Conservation (phyloP, 179 eudicot genomes). For the Pouteria campechiana region DNA sequence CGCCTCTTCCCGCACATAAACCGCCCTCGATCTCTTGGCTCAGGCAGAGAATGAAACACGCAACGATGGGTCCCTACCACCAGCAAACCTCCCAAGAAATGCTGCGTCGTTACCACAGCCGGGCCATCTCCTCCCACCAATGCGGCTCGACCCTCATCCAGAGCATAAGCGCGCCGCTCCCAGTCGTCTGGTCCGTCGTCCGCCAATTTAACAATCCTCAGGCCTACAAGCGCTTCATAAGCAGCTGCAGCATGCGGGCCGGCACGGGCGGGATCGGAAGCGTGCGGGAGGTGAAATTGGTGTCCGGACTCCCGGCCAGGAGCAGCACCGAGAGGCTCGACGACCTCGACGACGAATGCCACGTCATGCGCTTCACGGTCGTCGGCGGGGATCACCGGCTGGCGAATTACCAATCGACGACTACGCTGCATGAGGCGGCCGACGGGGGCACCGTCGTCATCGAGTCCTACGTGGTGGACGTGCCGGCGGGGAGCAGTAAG, state of each 20-base stretch:
- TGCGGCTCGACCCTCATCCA: conserved; percentile 41
- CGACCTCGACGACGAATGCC: conserved; percentile 24
- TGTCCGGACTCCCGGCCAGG: conserved; percentile 39
- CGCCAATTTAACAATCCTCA: conserved; percentile 47
- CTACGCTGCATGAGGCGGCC: conserved; percentile 25
- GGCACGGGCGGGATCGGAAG: conserved; percentile 14
- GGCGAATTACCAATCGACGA: conserved; percentile 35
- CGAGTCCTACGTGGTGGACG: conserved; percentile 26
- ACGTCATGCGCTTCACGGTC: conserved; percentile 30
- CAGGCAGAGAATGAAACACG: too few species aligned
- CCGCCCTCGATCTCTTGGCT: too few species aligned
- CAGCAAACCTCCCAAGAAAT: too few species aligned
- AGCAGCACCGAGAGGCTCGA: conserved; percentile 41
- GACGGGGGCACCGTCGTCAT: conserved; percentile 29
- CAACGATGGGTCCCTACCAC: too few species aligned
- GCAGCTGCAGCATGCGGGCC: conserved; percentile 21
- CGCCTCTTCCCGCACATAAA: too few species aligned
- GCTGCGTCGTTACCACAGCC: conserved; percentile 23
- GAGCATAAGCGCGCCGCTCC: conserved; percentile 29
- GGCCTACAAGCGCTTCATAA: conserved; percentile 46
- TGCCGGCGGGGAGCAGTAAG: conserved; percentile 38
- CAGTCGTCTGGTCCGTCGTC: conserved; percentile 32
- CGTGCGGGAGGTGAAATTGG: conserved; percentile 33
- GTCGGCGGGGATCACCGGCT: conserved; percentile 46
- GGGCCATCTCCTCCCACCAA: conserved; percentile 21